Evolutionary conservation across 106 monocot genomes (phyloP), one percentile per base, ranked within the genome.

Genomic region (Acorus gramineus): DNA sequence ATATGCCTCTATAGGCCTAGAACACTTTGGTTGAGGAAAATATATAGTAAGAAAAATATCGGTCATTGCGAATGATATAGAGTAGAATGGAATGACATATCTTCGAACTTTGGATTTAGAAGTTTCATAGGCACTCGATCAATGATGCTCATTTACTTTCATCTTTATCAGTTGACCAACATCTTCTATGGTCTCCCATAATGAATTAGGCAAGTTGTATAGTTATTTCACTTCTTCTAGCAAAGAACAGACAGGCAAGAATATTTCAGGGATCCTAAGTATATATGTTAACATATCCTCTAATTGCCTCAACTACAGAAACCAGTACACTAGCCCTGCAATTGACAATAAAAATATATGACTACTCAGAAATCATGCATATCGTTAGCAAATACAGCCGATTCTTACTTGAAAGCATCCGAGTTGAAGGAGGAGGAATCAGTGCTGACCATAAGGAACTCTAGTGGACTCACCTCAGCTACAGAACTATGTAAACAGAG

Each of bases 51-150:
- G n/a, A n/a, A n/a, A n/a, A n/a, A n/a, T n/a, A n/a, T n/a, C n/a
- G n/a, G n/a, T n/a, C n/a, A n/a, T n/a, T n/a, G n/a, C n/a, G n/a
- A n/a, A n/a, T n/a, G n/a, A n/a, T n/a, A n/a, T n/a, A n/a, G n/a
- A n/a, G n/a, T n/a, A n/a, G n/a, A n/a, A n/a, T n/a, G n/a, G n/a
- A n/a, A n/a, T n/a, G n/a, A 98, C 96, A 83, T 79, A 52, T 91
- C 91, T 73, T 98, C 96, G 56, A 92, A 98, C 64, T 98, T 91
- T 42, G 96, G 96, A 72, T 82, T 91, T 58, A 92, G 14, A 50
- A 88, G 69, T 67, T 79, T 98, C 70, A 98, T 78, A 49, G 96
- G 85, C 11, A 60, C 79, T 10, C 85, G 88, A 61, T 84, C 92
- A 57, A 84, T 81, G 76, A 60, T 71, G 70, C 56, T 98, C 79